Base-by-base conservation (phyloP, 345 rosid species). In the Bruguiera sexangula region DNA sequence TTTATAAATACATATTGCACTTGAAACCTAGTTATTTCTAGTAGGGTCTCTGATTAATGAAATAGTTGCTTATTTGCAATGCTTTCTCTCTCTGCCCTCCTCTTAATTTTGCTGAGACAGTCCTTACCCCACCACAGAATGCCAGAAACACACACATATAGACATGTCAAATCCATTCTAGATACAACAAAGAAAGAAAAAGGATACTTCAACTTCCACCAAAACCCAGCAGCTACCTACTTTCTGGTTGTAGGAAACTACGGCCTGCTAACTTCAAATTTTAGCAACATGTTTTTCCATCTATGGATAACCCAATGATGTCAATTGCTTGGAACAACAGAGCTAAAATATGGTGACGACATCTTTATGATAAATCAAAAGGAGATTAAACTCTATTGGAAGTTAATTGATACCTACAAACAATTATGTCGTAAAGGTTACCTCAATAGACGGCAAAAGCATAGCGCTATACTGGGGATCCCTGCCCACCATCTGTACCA, bases 401-500 rank as follows among this genome's bases (percentile, higher is more conserved):
- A 63, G 39, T 36, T 64, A 56, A 60, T 10, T 22, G 22, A 10
- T 46, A 54, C 2, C 9, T 22, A 8, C 30, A 13, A 62, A 60
- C 5, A 29, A 30, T 43, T 54, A 7, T 9, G 26, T n/a, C 21
- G 20, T 11, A 39, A 19, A 32, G 4, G 71, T 82, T 85, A 84
- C 98, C 97, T 91, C 92, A 72, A 94, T 83, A 60, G 98, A 91
- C 52, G 90, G 93, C 73, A 91, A 77, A 74, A 94, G 92, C 54
- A 89, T 78, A 52, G 86, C 84, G 60, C 90, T 74, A 77, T 83
- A 91, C 76, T 89, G 87, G 75, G 97, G 97, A 83, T 91, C 96
- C 82, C 98, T 88, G 72, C 98, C 96, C 31, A 94, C 78, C 97
- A 94, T 89, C 74, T 89, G 95, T 67, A 89, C 95, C 34, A 91